Evolutionary conservation across 176 grass and related monocot species (phyloP), one percentile per base, ranked within the genome.

Genomic region (Oryza officinalis): DNA sequence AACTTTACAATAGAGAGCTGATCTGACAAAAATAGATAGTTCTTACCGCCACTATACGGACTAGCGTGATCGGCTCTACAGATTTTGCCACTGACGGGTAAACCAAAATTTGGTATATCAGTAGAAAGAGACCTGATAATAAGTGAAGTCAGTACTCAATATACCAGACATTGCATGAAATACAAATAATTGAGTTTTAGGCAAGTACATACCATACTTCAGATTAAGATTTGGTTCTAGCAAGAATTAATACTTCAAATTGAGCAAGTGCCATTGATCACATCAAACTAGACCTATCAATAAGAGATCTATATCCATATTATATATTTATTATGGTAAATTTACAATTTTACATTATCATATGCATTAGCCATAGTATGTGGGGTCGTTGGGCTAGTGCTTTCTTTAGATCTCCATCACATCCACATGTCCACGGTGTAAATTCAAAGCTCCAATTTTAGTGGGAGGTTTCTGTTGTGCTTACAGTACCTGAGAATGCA

Each of bases 21-120:
- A 75, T 81, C 22, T 43, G 72, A 80, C 38, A 75, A 25, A 15
- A 50, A 28, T 74, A 66, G 26, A 81, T 47, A 68, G 5, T 38
- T 23, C 88, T 90, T 93, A 98, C 93, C 49, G 93, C 89, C 65
- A 92, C 46, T 45, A 72, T 38, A 45, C 89, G 91, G 13, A 87
- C 50, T 82, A 88, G 84, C 67, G 47, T 82, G 65, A 98, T 85
- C 63, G 91, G 92, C 10, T 94, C 92, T 26, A 86, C 32, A 12
- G 66, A n/a, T 85, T 90, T 98, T 72, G 86, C 96, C 67, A 93
- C 26, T 20, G 44, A 69, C 61, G 96, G 89, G 82, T 95, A 98
- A 50, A 98, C 47, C 75, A 95, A 71, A 73, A 98, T 73, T 86
- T 98, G 96, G 80, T 86, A 98, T 69, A 92, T 26, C 63, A 98